Percentiles rank a stretch among this genome's conserved stretches.
Conservation (phyloP, 495 filamentous ascomycete genomes). For the Alectoria sarmentosa region DNA sequence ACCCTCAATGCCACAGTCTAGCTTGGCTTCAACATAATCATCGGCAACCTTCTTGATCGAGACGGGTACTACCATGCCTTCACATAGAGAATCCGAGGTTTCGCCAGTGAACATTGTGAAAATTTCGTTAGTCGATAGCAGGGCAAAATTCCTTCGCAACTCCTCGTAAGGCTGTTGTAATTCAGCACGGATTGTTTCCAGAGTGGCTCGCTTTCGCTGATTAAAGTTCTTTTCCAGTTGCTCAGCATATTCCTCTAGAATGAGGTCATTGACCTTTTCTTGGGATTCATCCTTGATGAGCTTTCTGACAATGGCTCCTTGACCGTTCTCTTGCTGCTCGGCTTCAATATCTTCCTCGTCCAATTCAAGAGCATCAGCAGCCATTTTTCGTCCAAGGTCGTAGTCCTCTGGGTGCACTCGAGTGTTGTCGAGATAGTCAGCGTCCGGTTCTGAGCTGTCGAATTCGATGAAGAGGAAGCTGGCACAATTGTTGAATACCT, state of each 20-base stretch:
- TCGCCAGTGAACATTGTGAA: constrained; percentile 98
- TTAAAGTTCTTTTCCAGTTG: constrained; percentile 88
- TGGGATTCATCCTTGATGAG: constrained; percentile 85
- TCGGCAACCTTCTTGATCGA: constrained; percentile 81
- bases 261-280: constrained; percentile 92
- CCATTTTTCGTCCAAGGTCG: constrained; percentile 94
- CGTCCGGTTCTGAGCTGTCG: constrained; percentile 65
- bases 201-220: constrained; percentile 88
- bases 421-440: constrained; percentile 93
- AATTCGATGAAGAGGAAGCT: constrained; percentile 90
- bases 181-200: constrained; percentile 94
- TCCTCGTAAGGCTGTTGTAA: constrained; percentile 91
- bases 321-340: constrained; percentile 79
- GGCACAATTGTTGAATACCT: constrained; percentile 92
- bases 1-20: constrained; percentile 92
- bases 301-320: constrained; percentile 83
- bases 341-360: constrained; percentile 98
- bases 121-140: constrained; percentile 68
- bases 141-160: constrained; percentile 69
- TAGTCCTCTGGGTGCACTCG: constrained; percentile 97
- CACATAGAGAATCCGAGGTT: constrained; percentile 69
- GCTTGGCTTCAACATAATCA: constrained; percentile 84
- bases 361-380: constrained; percentile 88
- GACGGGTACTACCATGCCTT: constrained; percentile 88
- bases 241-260: constrained; percentile 94